Evolutionary conservation across 2,329 filamentous ascomycete genomes (phyloP).

Genomic region (Aureobasidium sp.): DNA sequence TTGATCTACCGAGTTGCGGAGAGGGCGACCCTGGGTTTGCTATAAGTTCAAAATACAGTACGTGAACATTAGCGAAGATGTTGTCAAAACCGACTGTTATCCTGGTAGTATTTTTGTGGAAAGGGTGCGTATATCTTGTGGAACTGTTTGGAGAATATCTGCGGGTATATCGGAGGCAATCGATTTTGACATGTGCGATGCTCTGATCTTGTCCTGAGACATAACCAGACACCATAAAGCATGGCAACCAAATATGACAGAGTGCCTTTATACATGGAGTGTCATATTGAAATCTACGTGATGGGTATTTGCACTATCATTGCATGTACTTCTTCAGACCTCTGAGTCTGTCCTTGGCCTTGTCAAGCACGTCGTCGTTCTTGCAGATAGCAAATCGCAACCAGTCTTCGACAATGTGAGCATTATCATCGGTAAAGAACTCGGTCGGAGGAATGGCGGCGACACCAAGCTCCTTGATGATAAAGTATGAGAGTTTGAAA

Average conservation of each 20-base stretch:
- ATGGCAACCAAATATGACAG: too few relatives aligned
- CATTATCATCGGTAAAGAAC: conserved; percentile 83
- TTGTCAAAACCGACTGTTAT: background rate
- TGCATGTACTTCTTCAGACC: conserved; percentile 42
- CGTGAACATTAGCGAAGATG: background rate
- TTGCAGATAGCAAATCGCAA: conserved; percentile 95
- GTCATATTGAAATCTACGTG: background rate
- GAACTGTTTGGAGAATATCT: background rate
- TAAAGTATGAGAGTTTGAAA: conserved; percentile 92
- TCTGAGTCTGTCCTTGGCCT: conserved; percentile 40
- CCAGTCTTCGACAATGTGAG: conserved; percentile 83
- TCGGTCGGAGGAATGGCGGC: conserved; percentile 94
- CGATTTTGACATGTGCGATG: background rate
- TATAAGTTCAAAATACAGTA: background rate
- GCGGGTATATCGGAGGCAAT: background rate
- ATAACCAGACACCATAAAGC: background rate
- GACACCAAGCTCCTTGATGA: conserved; percentile 92
- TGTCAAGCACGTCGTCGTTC: conserved; percentile 63
- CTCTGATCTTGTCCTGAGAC: background rate
- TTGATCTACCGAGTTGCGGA: background rate
- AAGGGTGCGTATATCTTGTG: background rate
- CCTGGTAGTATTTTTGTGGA: background rate
- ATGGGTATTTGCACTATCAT: background rate
- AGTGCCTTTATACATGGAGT: background rate
- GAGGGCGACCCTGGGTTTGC: background rate